A percentile compares a stretch with the other conserved stretches of the same genome.
Evolutionary conservation across 208 protist species (phyloP).

Genomic region (Porcisia deanei): DNA sequence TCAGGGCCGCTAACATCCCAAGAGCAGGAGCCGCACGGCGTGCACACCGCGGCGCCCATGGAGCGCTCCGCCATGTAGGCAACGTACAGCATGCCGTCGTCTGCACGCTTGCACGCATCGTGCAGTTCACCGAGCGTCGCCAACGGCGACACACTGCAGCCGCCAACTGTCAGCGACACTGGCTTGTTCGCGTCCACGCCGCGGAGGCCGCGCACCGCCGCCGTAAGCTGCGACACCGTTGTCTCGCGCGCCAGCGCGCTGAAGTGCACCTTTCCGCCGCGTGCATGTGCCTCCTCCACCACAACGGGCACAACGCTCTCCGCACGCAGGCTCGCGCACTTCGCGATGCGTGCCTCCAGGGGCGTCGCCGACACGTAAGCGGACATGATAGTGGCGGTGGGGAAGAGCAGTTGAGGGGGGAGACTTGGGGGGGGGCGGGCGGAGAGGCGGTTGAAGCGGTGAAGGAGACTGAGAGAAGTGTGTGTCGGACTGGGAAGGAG

Average conservation of each 20-base stretch:
- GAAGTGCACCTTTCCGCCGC: slow-evolving; percentile 35
- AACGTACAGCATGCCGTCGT: slow-evolving; percentile 46
- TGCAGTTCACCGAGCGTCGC: slow-evolving; percentile 35
- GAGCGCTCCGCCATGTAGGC: slow-evolving; percentile 25
- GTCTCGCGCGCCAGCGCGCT: slow-evolving; percentile 28
- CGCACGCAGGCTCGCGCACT: slow-evolving; percentile 16
- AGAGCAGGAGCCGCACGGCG: background rate
- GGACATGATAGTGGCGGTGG: slow-evolving; percentile 12
- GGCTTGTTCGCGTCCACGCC: slow-evolving; percentile 19
- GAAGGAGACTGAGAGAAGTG: no score
- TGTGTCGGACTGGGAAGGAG: no score
- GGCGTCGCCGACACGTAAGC: slow-evolving; percentile 22
- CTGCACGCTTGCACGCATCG: slow-evolving; percentile 31
- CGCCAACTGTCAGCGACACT: slow-evolving; percentile 30
- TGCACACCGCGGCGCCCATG: background rate
- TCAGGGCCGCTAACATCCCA: background rate
- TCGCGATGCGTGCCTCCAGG: slow-evolving; percentile 23
- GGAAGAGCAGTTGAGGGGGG: background rate
- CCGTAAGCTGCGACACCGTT: slow-evolving; percentile 30
- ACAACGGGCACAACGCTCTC: slow-evolving; percentile 18
- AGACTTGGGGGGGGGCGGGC: background rate
- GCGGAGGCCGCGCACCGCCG: slow-evolving; percentile 24
- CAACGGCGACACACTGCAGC: slow-evolving; percentile 22
- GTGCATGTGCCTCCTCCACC: slow-evolving; percentile 20
- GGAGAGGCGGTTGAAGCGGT: no score